A percentile compares a stretch with the other conserved stretches of the same genome.
These are phyloP conservation scores for Exophiala lecanii-corni DNA, from an alignment of 2,329 filamentous ascomycete species.

Conservation along the genomic window DNA sequence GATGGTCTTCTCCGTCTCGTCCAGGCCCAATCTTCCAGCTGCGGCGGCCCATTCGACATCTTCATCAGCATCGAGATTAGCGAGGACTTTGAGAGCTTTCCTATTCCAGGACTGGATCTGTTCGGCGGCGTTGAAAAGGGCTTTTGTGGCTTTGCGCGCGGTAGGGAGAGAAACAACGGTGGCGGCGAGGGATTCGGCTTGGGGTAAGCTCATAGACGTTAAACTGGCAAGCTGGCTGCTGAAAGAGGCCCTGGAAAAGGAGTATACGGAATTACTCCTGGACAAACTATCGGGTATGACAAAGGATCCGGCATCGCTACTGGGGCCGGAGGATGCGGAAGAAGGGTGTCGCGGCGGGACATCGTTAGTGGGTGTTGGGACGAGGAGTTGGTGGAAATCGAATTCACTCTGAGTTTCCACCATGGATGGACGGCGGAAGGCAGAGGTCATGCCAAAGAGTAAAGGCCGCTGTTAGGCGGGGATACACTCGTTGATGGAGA, in stretches of 20 bases:
- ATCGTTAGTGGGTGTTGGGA: slow-evolving; percentile 23
- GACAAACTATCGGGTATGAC: slow-evolving; percentile 46
- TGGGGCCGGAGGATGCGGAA: slow-evolving; percentile 21
- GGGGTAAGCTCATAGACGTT: slow-evolving; percentile 82
- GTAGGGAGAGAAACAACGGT: slow-evolving; percentile 82
- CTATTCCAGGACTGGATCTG: slow-evolving; percentile 92
- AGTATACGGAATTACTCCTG: slow-evolving; percentile 84
- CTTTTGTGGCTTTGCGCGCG: slow-evolving; percentile 75
- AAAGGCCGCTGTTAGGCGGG: not conserved
- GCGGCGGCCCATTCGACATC: slow-evolving; percentile 95
- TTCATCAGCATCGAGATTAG: slow-evolving; percentile 86
- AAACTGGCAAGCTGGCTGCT: slow-evolving; percentile 88
- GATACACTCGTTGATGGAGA: slow-evolving; percentile 1
- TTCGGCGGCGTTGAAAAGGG: slow-evolving; percentile 79
- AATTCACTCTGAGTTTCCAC: slow-evolving; percentile 27
- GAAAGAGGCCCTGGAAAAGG: slow-evolving; percentile 85
- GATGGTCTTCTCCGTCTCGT: slow-evolving; percentile 64
- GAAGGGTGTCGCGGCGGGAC: slow-evolving; percentile 17
- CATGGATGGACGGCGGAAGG: slow-evolving; percentile 23
- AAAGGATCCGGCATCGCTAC: slow-evolving; percentile 36
- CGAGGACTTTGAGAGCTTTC: slow-evolving; percentile 85
- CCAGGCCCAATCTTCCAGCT: slow-evolving; percentile 58
- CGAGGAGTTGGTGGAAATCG: slow-evolving; percentile 27
- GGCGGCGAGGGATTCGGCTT: slow-evolving; percentile 75
- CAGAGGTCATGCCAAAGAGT: slow-evolving; percentile 23